These are phyloP conservation scores for Hagleromyces aurorensis DNA, from an alignment of 805 yeast species.

Conservation along the genomic window DNA sequence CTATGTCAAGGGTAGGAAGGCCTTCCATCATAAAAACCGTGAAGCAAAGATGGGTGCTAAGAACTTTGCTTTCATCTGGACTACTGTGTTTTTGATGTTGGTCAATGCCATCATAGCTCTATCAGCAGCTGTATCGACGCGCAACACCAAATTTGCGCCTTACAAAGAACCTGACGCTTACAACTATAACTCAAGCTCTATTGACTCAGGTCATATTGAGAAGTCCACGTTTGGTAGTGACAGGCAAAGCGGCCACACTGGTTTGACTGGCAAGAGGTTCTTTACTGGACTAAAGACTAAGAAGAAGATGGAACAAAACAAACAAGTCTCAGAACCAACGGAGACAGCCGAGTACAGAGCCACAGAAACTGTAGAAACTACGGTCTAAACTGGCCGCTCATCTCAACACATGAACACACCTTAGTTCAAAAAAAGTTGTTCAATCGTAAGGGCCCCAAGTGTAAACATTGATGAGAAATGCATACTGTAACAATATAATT, in stretches of 20 bases:
- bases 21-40: conserved; percentile 38
- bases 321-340: conserved; percentile 5
- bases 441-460: too few relatives aligned
- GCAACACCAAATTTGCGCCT: conserved; percentile 5
- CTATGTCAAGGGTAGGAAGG: conserved; percentile 45
- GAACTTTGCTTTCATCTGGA: conserved; percentile 59
- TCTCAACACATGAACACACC: too few relatives aligned
- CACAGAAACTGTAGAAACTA: too few relatives aligned
- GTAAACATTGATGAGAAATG: too few relatives aligned
- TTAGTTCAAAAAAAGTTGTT: too few relatives aligned
- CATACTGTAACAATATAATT: too few relatives aligned
- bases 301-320: conserved; percentile 3
- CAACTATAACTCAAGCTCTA: conserved; percentile 10
- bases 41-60: conserved; percentile 39
- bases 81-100: conserved; percentile 8
- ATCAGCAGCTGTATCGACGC: conserved; percentile 7
- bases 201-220: conserved; percentile 11
- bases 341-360: conserved; percentile 7
- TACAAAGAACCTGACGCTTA: conserved; percentile 4
- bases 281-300: conserved; percentile 11
- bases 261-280: conserved; percentile 4
- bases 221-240: conserved; percentile 14
- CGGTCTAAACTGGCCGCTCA: too few relatives aligned
- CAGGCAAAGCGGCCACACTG: conserved; percentile 1
- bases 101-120: conserved; percentile 19